phyloP scores from a whole-genome alignment of 2,329 filamentous ascomycete species.

The Colletotrichum brevisporum region DNA sequence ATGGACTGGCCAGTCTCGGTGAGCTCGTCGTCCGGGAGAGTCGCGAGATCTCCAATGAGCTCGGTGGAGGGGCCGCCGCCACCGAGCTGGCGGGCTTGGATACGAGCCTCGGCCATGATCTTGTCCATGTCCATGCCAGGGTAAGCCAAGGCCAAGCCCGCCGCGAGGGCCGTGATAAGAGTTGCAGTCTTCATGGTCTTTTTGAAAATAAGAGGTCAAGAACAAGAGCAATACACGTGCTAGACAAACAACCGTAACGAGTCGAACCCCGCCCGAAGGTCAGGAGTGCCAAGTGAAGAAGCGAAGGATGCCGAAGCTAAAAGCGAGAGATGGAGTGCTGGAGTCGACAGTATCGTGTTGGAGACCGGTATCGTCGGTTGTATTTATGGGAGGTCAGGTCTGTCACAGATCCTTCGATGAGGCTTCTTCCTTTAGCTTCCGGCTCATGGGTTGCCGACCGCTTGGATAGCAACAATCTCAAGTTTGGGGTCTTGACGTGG shows the following conservation, averaged over 20 bases:
- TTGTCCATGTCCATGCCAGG: constrained; percentile 47
- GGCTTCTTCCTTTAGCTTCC: constrained; percentile 40
- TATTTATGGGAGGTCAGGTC: constrained; percentile 28
- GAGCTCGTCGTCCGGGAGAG: constrained; percentile 48
- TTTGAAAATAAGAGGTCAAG: background rate
- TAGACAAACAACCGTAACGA: constrained; percentile 30
- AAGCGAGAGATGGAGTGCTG: constrained; percentile 34
- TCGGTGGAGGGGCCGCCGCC: constrained; percentile 40
- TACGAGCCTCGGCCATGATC: constrained; percentile 40
- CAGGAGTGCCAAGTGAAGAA: constrained; percentile 24
- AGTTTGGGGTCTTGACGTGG: constrained; percentile 21
- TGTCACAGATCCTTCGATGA: constrained; percentile 30
- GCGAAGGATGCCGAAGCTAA: constrained; percentile 31
- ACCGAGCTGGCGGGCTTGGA: constrained; percentile 33
- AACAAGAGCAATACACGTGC: constrained; percentile 7
- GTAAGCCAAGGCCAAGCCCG: constrained; percentile 31
- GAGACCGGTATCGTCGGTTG: background rate
- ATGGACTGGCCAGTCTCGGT: constrained; percentile 53
- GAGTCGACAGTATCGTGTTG: background rate
- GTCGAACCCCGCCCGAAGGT: constrained; percentile 30
- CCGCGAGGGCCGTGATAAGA: constrained; percentile 26
- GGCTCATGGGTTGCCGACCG: constrained; percentile 37
- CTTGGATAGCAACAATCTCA: constrained; percentile 35
- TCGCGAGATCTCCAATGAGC: constrained; percentile 57
- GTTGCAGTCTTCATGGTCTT: constrained; percentile 34